Base-by-base conservation (phyloP, 2,329 filamentous ascomycete species). In the Trichoderma sp. region DNA sequence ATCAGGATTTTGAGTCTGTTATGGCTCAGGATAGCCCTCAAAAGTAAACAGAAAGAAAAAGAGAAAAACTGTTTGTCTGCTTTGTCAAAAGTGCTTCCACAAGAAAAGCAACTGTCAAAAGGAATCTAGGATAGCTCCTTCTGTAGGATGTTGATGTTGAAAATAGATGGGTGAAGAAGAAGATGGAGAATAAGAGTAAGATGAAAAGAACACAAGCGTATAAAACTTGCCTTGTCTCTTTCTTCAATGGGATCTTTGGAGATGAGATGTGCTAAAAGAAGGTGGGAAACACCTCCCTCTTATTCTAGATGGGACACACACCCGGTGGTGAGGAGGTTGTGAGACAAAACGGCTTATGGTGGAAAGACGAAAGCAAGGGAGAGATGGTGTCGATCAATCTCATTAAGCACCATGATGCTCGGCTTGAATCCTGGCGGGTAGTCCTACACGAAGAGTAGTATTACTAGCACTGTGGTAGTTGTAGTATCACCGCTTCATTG, bases 21-120 rank as follows among this genome's bases (percentile, higher is more conserved):
- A 70, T 64, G 64, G 70, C 70, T 71, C 70, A 71, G 70, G 70
- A 70, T 71, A 71, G 70, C 70, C 70, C 70, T 71, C 70, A 71
- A 70, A 19, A 24, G 13, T 29, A 52, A 62, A 37, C 29, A 40
- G 37, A 13, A 56, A 59, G 37, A 57, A 33, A 43, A 8, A 40
- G 8, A 10, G 10, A 10, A 33, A 52, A 62, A 31, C 21, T 19
- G 37, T 19, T 35, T 37, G 57, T 56, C 27, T 59, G 11, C 40
- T 47, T 24, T 63, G 58, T 62, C 29, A 58, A 57, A n/a, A 33
- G n/a, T 43, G 29, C 35, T 56, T 24, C 27, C 37, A 24, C 47
- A 21, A 61, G 35, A 27, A 56, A 33, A 58, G 62, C 31, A 27
- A 33, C 43, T 56, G 56, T 29, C 21, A 43, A 47, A 47, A 59